Conservation (phyloP, 1,284 basidiomycete species). For the Leccinum proliferum region DNA sequence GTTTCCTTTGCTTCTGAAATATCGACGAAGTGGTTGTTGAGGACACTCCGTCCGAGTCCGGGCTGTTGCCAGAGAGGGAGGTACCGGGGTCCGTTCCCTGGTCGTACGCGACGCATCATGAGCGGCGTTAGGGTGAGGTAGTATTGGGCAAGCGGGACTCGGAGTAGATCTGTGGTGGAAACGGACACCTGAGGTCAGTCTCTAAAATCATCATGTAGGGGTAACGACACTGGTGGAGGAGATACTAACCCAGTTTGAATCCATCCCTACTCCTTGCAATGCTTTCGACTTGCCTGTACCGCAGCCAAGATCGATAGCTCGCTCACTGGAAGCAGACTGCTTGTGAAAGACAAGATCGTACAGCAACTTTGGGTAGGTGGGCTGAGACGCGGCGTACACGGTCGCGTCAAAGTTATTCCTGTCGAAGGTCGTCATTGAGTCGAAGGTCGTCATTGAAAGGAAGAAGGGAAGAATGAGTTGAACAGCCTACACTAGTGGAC, state of each 20-base stretch:
- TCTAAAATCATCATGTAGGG: background rate
- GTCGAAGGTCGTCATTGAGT: constrained; percentile 10
- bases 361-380: constrained; percentile 61
- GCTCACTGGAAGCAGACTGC: constrained; percentile 38
- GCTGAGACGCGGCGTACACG: constrained; percentile 54
- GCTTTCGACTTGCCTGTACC: constrained; percentile 49
- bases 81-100: constrained; percentile 47
- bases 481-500: background rate
- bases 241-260: constrained; percentile 69
- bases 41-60: constrained; percentile 52
- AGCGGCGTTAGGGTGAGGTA: constrained; percentile 54
- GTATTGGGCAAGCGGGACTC: constrained; percentile 59
- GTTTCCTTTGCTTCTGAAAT: constrained; percentile 53
- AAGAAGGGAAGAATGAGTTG: background rate
- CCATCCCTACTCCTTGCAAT: background rate
- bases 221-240: background rate
- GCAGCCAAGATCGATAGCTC: constrained; percentile 73
- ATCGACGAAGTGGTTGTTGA: constrained; percentile 64
- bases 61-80: constrained; percentile 79
- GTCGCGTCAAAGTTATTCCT: constrained; percentile 41
- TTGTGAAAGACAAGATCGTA: constrained; percentile 59
- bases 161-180: constrained; percentile 59
- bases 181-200: background rate
- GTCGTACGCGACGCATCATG: constrained; percentile 42
- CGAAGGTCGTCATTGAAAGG: constrained; percentile 10